Percentiles rank a stretch among this genome's conserved stretches.
Conservation (phyloP, 2,329 filamentous ascomycete genomes). For the Intubia oerlemansii region DNA sequence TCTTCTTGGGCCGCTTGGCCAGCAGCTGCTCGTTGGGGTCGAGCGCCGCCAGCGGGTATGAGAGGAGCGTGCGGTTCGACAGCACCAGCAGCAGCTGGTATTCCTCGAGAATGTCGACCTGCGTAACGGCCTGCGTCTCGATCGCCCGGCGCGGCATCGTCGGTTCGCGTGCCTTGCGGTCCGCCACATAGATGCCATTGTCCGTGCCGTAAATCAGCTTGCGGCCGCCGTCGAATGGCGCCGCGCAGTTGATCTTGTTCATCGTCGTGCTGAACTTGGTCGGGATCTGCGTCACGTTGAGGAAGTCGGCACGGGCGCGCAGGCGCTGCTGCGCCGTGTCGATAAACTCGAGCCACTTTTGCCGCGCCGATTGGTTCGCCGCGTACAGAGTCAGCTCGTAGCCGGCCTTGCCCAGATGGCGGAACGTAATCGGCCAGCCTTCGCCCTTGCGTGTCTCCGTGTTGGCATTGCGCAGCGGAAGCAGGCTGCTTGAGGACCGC, state of each 20-base stretch:
- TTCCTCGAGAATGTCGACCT: slow-evolving; percentile 90
- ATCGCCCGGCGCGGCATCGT: slow-evolving; percentile 61
- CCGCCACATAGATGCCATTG: slow-evolving; percentile 77
- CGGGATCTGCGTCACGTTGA: slow-evolving; percentile 48
- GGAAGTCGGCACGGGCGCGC: slow-evolving; percentile 74
- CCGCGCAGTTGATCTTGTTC: slow-evolving; percentile 85
- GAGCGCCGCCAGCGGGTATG: slow-evolving; percentile 70
- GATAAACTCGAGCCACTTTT: slow-evolving; percentile 96
- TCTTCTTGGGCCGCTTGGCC: slow-evolving; percentile 80
- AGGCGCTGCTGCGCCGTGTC: slow-evolving; percentile 76
- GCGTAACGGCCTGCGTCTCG: slow-evolving; percentile 71
- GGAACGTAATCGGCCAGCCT: slow-evolving; percentile 88
- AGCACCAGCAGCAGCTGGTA: slow-evolving; percentile 81
- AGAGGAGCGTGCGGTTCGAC: slow-evolving; percentile 80
- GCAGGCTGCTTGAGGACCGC: slow-evolving; percentile 64
- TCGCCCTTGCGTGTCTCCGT: slow-evolving; percentile 41
- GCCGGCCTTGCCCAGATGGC: slow-evolving; percentile 83
- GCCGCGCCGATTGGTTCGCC: slow-evolving; percentile 62
- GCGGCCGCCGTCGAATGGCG: slow-evolving; percentile 83
- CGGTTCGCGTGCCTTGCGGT: slow-evolving; percentile 72
- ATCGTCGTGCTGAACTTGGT: slow-evolving; percentile 36
- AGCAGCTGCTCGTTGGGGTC: slow-evolving; percentile 65
- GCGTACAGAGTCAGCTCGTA: slow-evolving; percentile 86
- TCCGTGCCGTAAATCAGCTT: slow-evolving; percentile 93
- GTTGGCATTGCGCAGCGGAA: slow-evolving; percentile 25